Evolutionary conservation across 768 basidiomycete species (phyloP), one percentile per base, ranked within the genome.

Genomic region (Daedaleopsis sinensis): DNA sequence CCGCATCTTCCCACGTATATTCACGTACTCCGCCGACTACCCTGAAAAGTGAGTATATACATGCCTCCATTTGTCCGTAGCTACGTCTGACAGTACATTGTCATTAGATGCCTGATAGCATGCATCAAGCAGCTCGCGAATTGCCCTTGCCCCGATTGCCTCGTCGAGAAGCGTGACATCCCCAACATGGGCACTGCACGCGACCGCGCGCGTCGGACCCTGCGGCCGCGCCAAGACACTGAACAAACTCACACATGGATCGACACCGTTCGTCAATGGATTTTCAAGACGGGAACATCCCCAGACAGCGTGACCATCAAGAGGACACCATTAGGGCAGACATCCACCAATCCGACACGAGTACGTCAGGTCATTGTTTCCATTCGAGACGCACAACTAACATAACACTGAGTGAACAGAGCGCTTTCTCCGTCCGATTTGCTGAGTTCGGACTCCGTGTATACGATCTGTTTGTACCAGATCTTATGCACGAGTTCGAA

Each of bases 401-500:
- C 44, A 46, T 24, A 11, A 48, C 47, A 5, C 19, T 13, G 21
- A 3, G 10, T 24, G 6, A 2, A 24, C 47, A 69, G 76, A 77
- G 74, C 59, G 68, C 75, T 5, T 78, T 78, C 44, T 76, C 71
- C 0, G 52, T 62, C 12, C 52, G 43, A 13, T 64, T 74, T 1
- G 32, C 53, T 0, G 0, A 44, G 0, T 61, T 67, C 19, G 68
- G 68, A 0, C 67, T 76, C 19, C 47, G 76, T 37, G 69, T 71
- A 10, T 65, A 70, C 56, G 19, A 44, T 0, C 63, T 77, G 57
- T 59, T 77, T 4, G 63, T 69, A 0, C 65, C 67, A 0, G 75
- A 78, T 16, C 55, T 76, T 6, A 59, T 77, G 52, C 76, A 76
- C 37, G 71, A 77, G 38, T 69, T 73, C 27, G 74, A 78, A 35